A percentile compares a stretch with the other conserved stretches of the same genome.
Conservation (phyloP, 352 stramenopile species). For the Phytophthora pluvialis region DNA sequence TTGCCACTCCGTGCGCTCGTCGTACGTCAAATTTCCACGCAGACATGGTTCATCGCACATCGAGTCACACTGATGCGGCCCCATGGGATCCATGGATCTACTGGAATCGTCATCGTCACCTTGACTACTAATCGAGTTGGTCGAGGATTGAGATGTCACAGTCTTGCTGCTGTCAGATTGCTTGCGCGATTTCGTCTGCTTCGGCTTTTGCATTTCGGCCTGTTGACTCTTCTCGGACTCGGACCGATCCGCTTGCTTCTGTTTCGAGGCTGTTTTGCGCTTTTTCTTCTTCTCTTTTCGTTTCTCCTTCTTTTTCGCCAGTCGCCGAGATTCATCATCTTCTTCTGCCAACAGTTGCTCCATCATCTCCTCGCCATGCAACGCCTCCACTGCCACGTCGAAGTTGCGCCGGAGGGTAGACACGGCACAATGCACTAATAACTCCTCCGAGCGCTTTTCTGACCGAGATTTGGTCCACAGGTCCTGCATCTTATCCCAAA, state of each 20-base stretch:
- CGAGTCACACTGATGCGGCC: conserved; percentile 57
- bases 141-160: conserved; percentile 48
- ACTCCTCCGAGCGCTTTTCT: conserved; percentile 80
- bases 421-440: conserved; percentile 82
- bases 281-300: conserved; percentile 92
- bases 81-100: conserved; percentile 42
- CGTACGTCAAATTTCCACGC: conserved; percentile 56
- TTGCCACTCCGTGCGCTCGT: conserved; percentile 78
- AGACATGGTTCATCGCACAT: conserved; percentile 61
- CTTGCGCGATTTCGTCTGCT: conserved; percentile 32
- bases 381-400: conserved; percentile 80
- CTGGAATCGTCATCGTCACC: conserved; percentile 49
- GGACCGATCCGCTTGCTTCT: conserved; percentile 61
- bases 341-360: conserved; percentile 85
- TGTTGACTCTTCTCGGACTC: conserved; percentile 48
- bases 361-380: conserved; percentile 90
- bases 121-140: conserved; percentile 53
- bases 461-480: conserved; percentile 80
- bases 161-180: conserved; percentile 36
- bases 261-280: conserved; percentile 77
- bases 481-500: conserved; percentile 90
- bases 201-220: conserved; percentile 38
- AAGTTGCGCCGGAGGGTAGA: conserved; percentile 83
- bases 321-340: conserved; percentile 75
- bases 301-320: conserved; percentile 90